Evolutionary conservation across 2,329 filamentous ascomycete genomes (phyloP), one percentile per base, ranked within the genome.

Genomic region (Aspergillus sp.): DNA sequence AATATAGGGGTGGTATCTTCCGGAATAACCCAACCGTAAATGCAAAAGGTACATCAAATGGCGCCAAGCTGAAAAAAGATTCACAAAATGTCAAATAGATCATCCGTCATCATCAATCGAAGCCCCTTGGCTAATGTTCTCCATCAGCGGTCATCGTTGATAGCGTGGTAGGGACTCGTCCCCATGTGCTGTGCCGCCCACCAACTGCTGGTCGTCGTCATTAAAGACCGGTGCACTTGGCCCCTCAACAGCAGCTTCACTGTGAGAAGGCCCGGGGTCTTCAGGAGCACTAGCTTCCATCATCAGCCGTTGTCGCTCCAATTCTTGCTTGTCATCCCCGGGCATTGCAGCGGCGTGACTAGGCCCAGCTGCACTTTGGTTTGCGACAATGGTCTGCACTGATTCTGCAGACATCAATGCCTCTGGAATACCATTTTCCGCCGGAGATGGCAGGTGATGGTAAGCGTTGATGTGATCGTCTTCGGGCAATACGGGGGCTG

Each of bases 251-350:
- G 43, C 31, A 19, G 19, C 19, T 19, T 19, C 19, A 4, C 19
- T 19, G 19, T 19, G 19, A 19, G 19, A 19, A 12, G 44, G 34
- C 33, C 42, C 44, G 2, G 42, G 44, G 11, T 57, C 58, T 28
- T 59, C 54, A n/a, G 84, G 84, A 7, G 79, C 78, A 60, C 83
- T 86, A 6, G 79, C 79, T 56, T 85, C 77, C 40, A 74, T 70
- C 47, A 86, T 70, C n/a, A 88, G 64, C 32, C 83, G 73, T 44
- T 71, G 77, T 13, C 82, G 74, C 60, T 90, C 86, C 6, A 89
- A 70, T 60, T 94, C 88, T 54, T 84, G 82, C 62, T 94, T 93
- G 63, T 94, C 90, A 43, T 93, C 87, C 43, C 52, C 19, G 27
- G 34, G 34, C n/a, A 13, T 7, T 34, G 33, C 7, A 12, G 5